Conservation (phyloP, 129 eudicot species). For the Chrysanthemum seticuspe region DNA sequence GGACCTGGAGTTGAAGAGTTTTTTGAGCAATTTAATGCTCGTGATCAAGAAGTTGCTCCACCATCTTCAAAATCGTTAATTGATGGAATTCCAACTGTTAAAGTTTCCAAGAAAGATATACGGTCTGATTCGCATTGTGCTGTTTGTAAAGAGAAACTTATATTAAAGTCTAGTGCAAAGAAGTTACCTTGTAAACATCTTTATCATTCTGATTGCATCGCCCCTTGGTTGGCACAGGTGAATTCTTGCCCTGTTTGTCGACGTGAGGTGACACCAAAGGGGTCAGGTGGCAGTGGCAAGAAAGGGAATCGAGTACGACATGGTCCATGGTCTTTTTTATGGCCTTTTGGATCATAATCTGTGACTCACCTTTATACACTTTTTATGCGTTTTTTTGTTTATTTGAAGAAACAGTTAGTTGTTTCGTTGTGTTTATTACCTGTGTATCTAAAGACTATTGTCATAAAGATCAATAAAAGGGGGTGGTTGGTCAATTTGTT, state of each 20-base stretch:
- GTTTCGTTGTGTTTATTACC: constrained; percentile 26
- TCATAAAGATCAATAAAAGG: constrained; percentile 32
- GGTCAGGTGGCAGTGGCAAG: constrained; percentile 24
- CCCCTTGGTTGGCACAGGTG: constrained; percentile 68
- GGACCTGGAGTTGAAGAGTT: constrained; percentile 81
- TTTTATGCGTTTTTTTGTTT: constrained; percentile 2
- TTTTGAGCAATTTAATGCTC: constrained; percentile 44
- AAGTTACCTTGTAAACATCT: constrained; percentile 72
- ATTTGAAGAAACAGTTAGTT: constrained; percentile 21
- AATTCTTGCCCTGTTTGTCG: constrained; percentile 87
- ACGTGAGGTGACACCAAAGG: constrained; percentile 42
- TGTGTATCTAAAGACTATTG: constrained; percentile 32
- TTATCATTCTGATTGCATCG: constrained; percentile 72
- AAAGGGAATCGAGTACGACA: constrained; percentile 36
- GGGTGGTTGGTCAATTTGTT: constrained; percentile 28
- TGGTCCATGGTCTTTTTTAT: constrained; percentile 60
- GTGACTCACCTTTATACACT: constrained; percentile 1
- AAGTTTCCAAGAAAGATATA: constrained; percentile 52
- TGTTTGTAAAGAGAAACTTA: constrained; percentile 66
- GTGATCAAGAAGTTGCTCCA: constrained; percentile 50
- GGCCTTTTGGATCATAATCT: constrained; percentile 51
- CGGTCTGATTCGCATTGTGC: constrained; percentile 73
- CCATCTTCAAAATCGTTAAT: constrained; percentile 55
- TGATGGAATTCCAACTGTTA: constrained; percentile 54
- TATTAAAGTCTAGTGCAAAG: constrained; percentile 59